Percentiles rank a stretch among this genome's conserved stretches.
Conservation (phyloP, 495 filamentous ascomycete genomes). For the Friedmanniomyces simplex region DNA sequence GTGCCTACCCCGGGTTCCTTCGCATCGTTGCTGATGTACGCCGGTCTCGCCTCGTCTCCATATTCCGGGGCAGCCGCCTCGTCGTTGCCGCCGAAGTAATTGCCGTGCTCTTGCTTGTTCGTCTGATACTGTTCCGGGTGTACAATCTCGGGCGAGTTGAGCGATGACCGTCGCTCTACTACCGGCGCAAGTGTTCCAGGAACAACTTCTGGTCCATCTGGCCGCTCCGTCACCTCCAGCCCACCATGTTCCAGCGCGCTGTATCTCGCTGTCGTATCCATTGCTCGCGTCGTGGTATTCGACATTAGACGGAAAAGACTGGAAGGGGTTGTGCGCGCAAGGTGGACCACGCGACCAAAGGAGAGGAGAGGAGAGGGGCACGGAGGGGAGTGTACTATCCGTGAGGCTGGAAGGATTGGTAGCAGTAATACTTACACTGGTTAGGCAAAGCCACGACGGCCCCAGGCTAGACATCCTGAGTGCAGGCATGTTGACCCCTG, state of each 20-base stretch:
- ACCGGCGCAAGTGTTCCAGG: background rate
- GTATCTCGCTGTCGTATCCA: conserved; percentile 2
- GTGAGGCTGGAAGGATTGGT: background rate
- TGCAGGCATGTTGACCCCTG: background rate
- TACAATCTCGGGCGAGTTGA: background rate
- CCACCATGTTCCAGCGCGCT: conserved; percentile 11
- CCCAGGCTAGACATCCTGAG: background rate
- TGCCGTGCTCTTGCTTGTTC: conserved; percentile 2
- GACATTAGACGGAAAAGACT: conserved; percentile 2
- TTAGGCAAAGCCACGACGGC: background rate
- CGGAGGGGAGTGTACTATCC: background rate
- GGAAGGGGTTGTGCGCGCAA: background rate
- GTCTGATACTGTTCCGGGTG: background rate
- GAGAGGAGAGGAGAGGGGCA: background rate
- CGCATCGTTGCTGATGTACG: background rate
- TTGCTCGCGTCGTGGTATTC: background rate
- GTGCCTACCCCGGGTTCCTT: background rate
- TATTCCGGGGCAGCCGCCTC: background rate
- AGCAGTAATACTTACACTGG: background rate
- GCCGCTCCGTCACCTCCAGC: background rate
- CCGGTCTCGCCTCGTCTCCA: background rate
- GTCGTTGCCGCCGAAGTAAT: background rate
- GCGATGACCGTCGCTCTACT: conserved; percentile 5
- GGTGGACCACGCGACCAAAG: background rate
- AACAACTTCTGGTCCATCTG: conserved; percentile 7